A percentile compares a stretch with the other conserved stretches of the same genome.
These are phyloP conservation scores for Aspergillus panamensis DNA, from an alignment of 495 filamentous ascomycete species.

Conservation along the genomic window DNA sequence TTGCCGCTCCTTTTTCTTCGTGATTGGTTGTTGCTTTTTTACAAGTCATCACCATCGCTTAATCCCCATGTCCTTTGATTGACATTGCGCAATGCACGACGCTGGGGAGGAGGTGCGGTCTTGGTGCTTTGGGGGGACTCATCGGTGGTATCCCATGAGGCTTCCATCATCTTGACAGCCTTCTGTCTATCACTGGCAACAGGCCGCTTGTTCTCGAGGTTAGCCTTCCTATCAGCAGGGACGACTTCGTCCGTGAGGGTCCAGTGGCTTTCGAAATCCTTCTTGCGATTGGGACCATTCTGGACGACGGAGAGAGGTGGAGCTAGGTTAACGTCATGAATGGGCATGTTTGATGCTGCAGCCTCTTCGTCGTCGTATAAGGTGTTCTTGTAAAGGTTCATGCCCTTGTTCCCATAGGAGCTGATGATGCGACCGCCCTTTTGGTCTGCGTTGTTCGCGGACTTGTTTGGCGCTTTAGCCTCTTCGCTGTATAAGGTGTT, in stretches of 20 bases:
- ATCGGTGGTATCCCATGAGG: conserved; percentile 62
- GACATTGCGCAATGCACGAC: conserved; percentile 18
- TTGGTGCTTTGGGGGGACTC: conserved; percentile 49
- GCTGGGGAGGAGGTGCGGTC: conserved; percentile 21
- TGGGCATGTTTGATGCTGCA: conserved; percentile 22
- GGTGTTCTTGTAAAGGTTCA: conserved; percentile 75
- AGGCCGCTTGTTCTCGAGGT: conserved; percentile 54
- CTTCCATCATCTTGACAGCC: conserved; percentile 59
- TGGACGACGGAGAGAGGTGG: conserved; percentile 57
- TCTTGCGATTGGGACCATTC: conserved; percentile 61
- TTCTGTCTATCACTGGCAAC: conserved; percentile 39
- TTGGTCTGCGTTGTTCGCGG: conserved; percentile 26
- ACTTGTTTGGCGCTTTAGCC: conserved; percentile 24
- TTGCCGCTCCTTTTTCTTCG: not conserved
- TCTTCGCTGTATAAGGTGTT: conserved; percentile 63
- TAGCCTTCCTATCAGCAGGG: conserved; percentile 37
- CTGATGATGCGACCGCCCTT: conserved; percentile 36
- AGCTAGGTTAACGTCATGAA: conserved; percentile 28
- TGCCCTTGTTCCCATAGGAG: conserved; percentile 55
- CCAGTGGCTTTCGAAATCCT: conserved; percentile 74
- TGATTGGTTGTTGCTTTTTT: not conserved
- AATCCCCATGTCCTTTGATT: conserved; percentile 24
- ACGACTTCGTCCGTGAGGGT: conserved; percentile 57
- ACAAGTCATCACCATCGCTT: conserved; percentile 10
- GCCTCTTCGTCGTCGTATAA: conserved; percentile 56